Base-by-base conservation (phyloP, 805 yeast genomes). In the Kockiozyma suomiensis region DNA sequence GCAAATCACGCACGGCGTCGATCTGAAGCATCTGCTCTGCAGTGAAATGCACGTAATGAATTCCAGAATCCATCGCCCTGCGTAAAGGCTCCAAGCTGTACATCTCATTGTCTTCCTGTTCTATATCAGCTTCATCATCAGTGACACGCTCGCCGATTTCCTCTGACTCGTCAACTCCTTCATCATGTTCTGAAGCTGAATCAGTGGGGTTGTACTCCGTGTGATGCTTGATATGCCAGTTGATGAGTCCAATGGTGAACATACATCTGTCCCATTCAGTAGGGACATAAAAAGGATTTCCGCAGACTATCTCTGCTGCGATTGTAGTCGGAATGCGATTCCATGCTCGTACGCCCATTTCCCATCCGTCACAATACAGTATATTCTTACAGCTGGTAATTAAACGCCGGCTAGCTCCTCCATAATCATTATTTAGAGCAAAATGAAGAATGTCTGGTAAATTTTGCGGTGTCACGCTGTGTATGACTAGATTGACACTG, bases 221-320 rank as follows among this genome's bases (percentile, higher is more conserved):
- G 37, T 46, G 50, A 43, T 23, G 50, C 13, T n/a, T 19, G 28
- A 57, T 45, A 19, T 50, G 51, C 49, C 51, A 26, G 25, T 61
- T 54, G 19, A 61, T 48, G 5, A 63, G 50, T 17, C 61, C 54
- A 23, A 52, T 38, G 2, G 79, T 73, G 61, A 82, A 82, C 30
- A 79, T 61, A 45, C 82, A 80, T 54, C 86, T 72, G 45, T 81
- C 84, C 83, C 83, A 81, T 67, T 82, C 86, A 1, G 77, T 75
- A 1, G 82, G 82, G 3, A 81, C 81, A 68, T 79, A 82, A 63
- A 82, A 82, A 21, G 78, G 79, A 64, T 83, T 84, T 17, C 77
- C 73, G 0, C 81, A 77, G 13, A 82, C 75, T 4, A 81, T 80
- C 28, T 76, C 78, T 0, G 78, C 74, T 15, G 81, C 75, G 4